phyloP scores from a whole-genome alignment of 495 filamentous ascomycete genomes.

The Endocarpon pusillum region DNA sequence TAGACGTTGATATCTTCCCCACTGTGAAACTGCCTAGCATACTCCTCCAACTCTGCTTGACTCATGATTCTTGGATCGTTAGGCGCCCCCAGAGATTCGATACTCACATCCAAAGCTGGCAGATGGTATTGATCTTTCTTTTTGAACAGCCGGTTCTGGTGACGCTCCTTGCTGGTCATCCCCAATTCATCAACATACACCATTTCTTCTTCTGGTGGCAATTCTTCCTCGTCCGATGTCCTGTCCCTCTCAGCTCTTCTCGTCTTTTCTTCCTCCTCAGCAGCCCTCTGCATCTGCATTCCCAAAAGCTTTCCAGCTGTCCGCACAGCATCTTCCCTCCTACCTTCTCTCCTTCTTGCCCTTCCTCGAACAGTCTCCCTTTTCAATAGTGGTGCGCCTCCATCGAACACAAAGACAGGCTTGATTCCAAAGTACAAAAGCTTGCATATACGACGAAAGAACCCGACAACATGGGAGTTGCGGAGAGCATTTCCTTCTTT shows the following conservation, averaged over 20 bases:
- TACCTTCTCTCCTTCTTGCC: slow-evolving; percentile 67
- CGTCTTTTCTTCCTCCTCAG: slow-evolving; percentile 64
- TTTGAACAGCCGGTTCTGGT: slow-evolving; percentile 58
- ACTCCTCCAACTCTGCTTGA: slow-evolving; percentile 79
- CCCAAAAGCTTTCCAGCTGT: slow-evolving; percentile 84
- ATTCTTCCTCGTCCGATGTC: slow-evolving; percentile 30
- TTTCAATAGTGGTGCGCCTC: slow-evolving; percentile 81
- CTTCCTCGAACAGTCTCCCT: slow-evolving; percentile 70
- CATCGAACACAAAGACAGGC: slow-evolving; percentile 96
- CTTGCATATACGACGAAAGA: slow-evolving; percentile 96
- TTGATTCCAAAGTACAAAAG: slow-evolving; percentile 90
- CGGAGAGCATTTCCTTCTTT: slow-evolving; percentile 94
- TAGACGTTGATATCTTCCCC: slow-evolving; percentile 97
- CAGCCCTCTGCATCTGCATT: slow-evolving; percentile 75
- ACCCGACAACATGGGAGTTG: slow-evolving; percentile 88
- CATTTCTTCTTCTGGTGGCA: slow-evolving; percentile 51
- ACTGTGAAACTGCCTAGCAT: slow-evolving; percentile 75
- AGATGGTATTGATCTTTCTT: slow-evolving; percentile 92
- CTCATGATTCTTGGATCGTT: slow-evolving; percentile 93
- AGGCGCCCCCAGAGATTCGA: slow-evolving; percentile 71
- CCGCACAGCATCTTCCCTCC: slow-evolving; percentile 77
- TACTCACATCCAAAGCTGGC: slow-evolving; percentile 57
- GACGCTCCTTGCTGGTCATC: slow-evolving; percentile 62
- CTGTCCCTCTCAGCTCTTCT: slow-evolving; percentile 31
- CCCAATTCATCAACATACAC: slow-evolving; percentile 80